Evolutionary conservation across 768 basidiomycete species (phyloP).

Genomic region (Hemileccinum impolitum): DNA sequence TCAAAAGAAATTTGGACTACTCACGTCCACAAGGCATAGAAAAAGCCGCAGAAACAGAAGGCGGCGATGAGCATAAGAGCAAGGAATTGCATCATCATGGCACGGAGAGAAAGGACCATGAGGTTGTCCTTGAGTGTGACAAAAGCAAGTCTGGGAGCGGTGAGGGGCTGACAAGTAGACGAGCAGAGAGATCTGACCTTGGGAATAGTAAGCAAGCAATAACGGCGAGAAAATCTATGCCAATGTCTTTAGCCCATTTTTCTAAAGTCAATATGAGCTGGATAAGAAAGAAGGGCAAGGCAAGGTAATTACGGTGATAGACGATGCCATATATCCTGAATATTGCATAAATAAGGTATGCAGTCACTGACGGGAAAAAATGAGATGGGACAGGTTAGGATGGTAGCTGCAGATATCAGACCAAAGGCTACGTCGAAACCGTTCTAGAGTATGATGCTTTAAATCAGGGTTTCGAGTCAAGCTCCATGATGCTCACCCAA

Average conservation of each 20-base stretch:
- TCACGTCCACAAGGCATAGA: slow-evolving; percentile 92
- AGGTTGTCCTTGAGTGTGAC: slow-evolving; percentile 81
- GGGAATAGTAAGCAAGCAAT: slow-evolving; percentile 92
- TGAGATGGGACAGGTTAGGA: background rate
- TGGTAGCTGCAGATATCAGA: slow-evolving; percentile 28
- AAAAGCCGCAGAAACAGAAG: slow-evolving; percentile 89
- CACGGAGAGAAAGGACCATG: slow-evolving; percentile 79
- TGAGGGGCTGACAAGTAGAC: background rate
- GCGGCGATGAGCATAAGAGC: slow-evolving; percentile 81
- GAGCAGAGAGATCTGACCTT: slow-evolving; percentile 42
- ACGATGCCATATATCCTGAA: slow-evolving; percentile 73
- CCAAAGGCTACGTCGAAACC: slow-evolving; percentile 93
- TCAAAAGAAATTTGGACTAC: slow-evolving; percentile 31
- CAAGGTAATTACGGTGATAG: slow-evolving; percentile 47
- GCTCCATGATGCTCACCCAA: slow-evolving; percentile 50
- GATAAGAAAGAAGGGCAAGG: background rate
- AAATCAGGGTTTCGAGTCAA: slow-evolving; percentile 11
- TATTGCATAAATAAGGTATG: slow-evolving; percentile 72
- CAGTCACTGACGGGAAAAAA: slow-evolving; percentile 51
- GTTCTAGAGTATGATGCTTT: slow-evolving; percentile 47
- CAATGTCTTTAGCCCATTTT: slow-evolving; percentile 62
- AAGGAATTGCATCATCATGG: slow-evolving; percentile 90
- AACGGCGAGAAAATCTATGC: slow-evolving; percentile 81
- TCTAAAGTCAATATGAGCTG: slow-evolving; percentile 35
- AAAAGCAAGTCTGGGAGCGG: slow-evolving; percentile 72